These are phyloP conservation scores for Trichoderma hamatum DNA, from an alignment of 2,329 filamentous ascomycete species.

Conservation along the genomic window DNA sequence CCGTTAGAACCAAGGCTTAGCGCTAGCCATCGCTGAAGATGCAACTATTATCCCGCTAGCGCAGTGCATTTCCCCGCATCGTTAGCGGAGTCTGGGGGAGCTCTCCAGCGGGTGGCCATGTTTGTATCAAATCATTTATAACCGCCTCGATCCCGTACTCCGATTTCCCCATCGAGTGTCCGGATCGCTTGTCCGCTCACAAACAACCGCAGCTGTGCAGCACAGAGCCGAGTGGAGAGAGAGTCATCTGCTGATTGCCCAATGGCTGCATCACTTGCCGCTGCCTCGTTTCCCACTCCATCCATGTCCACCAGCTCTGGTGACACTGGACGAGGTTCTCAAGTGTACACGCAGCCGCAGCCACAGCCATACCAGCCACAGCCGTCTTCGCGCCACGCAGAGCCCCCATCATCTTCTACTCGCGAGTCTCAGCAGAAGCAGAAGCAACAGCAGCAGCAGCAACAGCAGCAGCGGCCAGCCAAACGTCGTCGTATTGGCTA, in stretches of 20 bases:
- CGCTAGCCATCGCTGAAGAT: conserved; percentile 13
- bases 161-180: conserved; percentile 8
- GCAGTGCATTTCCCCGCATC: conserved; percentile 7
- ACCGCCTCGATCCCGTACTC: conserved; percentile 16
- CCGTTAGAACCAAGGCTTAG: neutral
- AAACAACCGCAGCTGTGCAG: neutral
- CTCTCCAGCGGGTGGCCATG: neutral
- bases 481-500: conserved; percentile 19
- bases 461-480: conserved; percentile 3
- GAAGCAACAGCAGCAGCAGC: neutral
- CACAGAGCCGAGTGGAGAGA: conserved; percentile 12
- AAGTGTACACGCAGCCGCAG: conserved; percentile 8
- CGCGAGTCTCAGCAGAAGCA: neutral
- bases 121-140: conserved; percentile 11
- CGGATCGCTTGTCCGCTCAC: conserved; percentile 20
- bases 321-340: conserved; percentile 3
- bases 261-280: conserved; percentile 13
- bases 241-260: neutral
- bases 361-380: conserved; percentile 13
- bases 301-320: conserved; percentile 5
- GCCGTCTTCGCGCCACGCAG: conserved; percentile 4
- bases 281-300: conserved; percentile 4
- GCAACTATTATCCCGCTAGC: neutral
- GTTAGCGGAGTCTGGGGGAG: conserved; percentile 6
- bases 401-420: neutral